Base-by-base conservation (phyloP, 805 yeast species). In the Candida adriatica region DNA sequence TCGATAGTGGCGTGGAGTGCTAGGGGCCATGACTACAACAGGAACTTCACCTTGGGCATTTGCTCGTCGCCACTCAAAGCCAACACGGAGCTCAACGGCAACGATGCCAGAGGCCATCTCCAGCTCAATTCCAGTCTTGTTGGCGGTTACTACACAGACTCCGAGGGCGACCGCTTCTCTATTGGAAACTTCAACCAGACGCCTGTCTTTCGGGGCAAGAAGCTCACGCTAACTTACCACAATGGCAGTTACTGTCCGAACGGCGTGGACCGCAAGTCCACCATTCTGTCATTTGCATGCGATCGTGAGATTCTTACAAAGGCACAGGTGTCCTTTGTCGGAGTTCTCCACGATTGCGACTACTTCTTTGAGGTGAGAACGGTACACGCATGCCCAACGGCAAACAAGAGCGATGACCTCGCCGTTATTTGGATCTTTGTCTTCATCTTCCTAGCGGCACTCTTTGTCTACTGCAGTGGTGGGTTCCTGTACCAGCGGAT, bases 361-460 rank as follows among this genome's bases (percentile, higher is more conserved):
- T 86, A 83, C 54, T 72, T 79, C 49, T 86, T 86, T 53, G 95
- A 86, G 49, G 86, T 85, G 19, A 61, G 86, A 42, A 82, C 94
- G 4, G 75, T 83, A 26, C 81, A 79, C 57, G 95, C 94, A 0
- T 86, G 96, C 55, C 84, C 94, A 0, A 79, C 87, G 1, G 75
- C 83, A 8, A 75, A 78, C 31, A 70, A 75, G 44, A 72, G 68
- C 9, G 79, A 78, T 47, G 75, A 80, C 38, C 56, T 72, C 33
- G 77, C 79, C 13, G 75, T 79, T 4, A 66, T 80, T 31, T 73
- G 83, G 63, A 75, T 81, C 29, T 78, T 81, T 42, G 39, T 73
- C 13, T 59, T 74, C 25, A 77, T 79, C 31, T 40, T 64, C 16
- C 40, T 59, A 6, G 58, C 66, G 18, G 70, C 68, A 1, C 40